Evolutionary conservation across 768 basidiomycete genomes (phyloP), one percentile per base, ranked within the genome.

Genomic region (Pulveroboletus sp.): DNA sequence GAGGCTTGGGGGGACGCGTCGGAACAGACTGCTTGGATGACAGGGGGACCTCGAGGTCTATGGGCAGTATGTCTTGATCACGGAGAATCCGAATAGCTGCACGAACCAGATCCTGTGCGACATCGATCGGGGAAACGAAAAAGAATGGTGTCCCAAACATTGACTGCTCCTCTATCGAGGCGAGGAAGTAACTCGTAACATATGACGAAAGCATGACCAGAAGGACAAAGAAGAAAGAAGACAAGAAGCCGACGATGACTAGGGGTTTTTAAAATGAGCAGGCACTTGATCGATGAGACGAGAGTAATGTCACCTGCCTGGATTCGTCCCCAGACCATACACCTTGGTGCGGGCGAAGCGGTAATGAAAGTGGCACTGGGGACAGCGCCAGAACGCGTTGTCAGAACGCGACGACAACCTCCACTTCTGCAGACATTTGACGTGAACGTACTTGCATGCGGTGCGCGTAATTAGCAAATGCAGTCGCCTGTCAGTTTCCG

Each of bases 351-450:
- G 78, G 9, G 83, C 76, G 59, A 89, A 89, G 35, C 82, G 79
- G 63, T 92, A 91, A 50, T 74, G 76, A 62, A 89, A 92, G 43
- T 75, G 79, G 57, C 89, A 92, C 66, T 90, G 87, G 2, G 85
- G 85, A 59, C 89, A 92, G 12, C 78, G 71, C 70, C 85, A 90
- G 73, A 89, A 92, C 10, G 86, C 82, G 52, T 75, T 79, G 34
- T 75, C 67, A n/a, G 81, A 81, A 24, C 71, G 53, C 16, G 88
- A 82, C 0, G 75, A 72, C 32, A 75, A 82, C 49, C 89, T 75
- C 89, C 89, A 92, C 45, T 70, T 75, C 54, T 88, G 81, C 6
- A 91, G 75, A 60, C 89, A 91, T 59, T 80, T 79, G 43, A 91
- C 75, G 68, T 92, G 89, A 29, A 91, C 89, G 63, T 82, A 81